A percentile compares a stretch with the other conserved stretches of the same genome.
These are phyloP conservation scores for Tulasnella sp. DNA, from an alignment of 768 basidiomycete genomes.

Conservation along the genomic window DNA sequence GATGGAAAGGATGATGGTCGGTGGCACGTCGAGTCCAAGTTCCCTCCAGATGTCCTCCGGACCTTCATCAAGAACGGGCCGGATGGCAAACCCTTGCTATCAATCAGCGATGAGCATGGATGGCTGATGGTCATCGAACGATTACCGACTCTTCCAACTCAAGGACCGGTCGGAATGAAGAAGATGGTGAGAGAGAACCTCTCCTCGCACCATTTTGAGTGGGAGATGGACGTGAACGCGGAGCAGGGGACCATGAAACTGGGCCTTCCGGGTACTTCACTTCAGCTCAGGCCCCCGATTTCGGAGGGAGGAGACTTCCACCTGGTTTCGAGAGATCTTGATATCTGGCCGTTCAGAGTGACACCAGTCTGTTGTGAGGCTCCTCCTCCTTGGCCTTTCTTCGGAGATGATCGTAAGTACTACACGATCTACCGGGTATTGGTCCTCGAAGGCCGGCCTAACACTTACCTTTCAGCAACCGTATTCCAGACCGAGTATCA, in stretches of 20 bases:
- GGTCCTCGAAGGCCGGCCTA: no score
- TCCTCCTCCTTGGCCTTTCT: constrained; percentile 24
- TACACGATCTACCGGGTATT: neutral
- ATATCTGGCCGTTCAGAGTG: constrained; percentile 23
- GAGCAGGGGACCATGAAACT: constrained; percentile 17
- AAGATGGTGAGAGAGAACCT: no score
- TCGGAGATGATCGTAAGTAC: constrained; percentile 22
- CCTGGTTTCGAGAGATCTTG: neutral
- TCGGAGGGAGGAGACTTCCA: constrained; percentile 12
- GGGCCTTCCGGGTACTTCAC: constrained; percentile 18
- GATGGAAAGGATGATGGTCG: neutral
- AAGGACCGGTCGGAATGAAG: neutral
- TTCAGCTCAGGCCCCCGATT: constrained; percentile 19
- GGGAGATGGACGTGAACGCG: constrained; percentile 23
- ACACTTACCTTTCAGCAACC: constrained; percentile 17
- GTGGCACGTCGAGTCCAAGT: neutral
- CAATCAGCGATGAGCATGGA: neutral
- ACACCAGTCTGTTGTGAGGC: constrained; percentile 24
- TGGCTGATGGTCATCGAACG: neutral
- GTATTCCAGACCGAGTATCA: constrained; percentile 24
- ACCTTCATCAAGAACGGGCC: neutral
- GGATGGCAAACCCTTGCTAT: neutral
- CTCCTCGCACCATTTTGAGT: no score
- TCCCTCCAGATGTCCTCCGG: neutral
- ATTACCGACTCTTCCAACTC: neutral